Conservation (phyloP, 768 basidiomycete genomes). For the Psilocybe tampanensis region DNA sequence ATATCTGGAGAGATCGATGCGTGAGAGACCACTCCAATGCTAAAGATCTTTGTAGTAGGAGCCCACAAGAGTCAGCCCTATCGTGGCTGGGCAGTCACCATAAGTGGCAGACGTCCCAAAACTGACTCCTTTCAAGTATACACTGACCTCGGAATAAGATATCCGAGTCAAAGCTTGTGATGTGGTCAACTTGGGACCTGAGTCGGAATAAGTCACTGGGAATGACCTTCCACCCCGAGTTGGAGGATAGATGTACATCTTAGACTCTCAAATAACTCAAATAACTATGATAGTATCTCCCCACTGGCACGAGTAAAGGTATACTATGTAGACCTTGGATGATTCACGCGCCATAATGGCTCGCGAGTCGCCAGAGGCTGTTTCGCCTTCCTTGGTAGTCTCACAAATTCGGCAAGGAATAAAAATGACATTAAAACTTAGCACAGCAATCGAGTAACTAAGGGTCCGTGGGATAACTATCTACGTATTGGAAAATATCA, state of each 20-base stretch:
- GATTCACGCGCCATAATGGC: neutral
- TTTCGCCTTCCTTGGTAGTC: neutral
- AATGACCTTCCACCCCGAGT: neutral
- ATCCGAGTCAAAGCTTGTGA: neutral
- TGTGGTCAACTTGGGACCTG: neutral
- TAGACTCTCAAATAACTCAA: neutral
- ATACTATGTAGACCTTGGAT: neutral
- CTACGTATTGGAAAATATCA: conserved; percentile 1
- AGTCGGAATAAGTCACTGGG: neutral
- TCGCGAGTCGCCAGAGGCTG: too few species aligned
- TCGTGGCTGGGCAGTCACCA: too few species aligned
- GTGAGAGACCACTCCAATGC: too few species aligned
- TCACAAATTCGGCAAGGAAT: neutral
- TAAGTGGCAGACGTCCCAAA: neutral
- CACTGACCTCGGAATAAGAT: neutral
- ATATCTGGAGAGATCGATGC: too few species aligned
- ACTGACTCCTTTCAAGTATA: neutral
- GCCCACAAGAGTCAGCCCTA: too few species aligned
- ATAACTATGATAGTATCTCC: neutral
- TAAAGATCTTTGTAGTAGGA: too few species aligned
- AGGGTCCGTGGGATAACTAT: neutral
- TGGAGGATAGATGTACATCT: neutral
- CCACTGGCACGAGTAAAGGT: neutral
- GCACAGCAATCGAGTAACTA: neutral
- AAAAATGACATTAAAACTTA: neutral